Base-by-base conservation (phyloP, 75 land plant species). In the Selaginella moellendorffii region DNA sequence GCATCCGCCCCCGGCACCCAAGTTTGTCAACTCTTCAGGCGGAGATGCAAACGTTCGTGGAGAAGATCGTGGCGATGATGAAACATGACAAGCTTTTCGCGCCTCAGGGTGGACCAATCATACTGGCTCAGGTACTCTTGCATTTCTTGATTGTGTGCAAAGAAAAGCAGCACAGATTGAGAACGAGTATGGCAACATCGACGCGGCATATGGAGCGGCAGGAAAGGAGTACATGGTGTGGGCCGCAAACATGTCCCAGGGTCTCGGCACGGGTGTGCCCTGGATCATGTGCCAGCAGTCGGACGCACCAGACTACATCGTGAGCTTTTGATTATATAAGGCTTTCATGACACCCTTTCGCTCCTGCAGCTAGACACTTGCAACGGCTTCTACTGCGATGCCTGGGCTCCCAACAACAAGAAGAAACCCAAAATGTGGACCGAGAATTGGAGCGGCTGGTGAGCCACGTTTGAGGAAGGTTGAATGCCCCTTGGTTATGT, bases 231-330 rank as follows among this genome's bases (percentile, higher is more conserved):
- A 91, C 68, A 71, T 79, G 19, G 27, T 72, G 24, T 91, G 97
- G 97, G 97, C 89, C 29, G 93, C 93, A 21, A 56, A 74, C 19
- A 84, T 91, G 93, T 93, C 97, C 23, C 71, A 77, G 8, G 77
- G 80, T 26, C 52, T 80, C 58, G 63, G 77, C 26, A 81, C 81
- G 0, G 86, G 92, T 29, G 88, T 87, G 26, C 97, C 97, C 23
- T 90, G 97, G 97, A 68, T 90, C 56, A 91, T 91, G 96, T 90
- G 96, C 85, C 80, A 90, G 68, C 91, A 90, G 66, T 80, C 76
- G 52, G 96, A 87, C 76, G 96, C 96, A 1, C 96, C 90, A 17
- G 86, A 79, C 65, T 80, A 81, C 42, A 66, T 90, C 51, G 91
- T 90, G 59, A 71, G 82, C 68, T n/a, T n/a, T n/a, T n/a, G n/a